Conservation (phyloP, 2,329 filamentous ascomycete species). For the Aspergillus sp. region DNA sequence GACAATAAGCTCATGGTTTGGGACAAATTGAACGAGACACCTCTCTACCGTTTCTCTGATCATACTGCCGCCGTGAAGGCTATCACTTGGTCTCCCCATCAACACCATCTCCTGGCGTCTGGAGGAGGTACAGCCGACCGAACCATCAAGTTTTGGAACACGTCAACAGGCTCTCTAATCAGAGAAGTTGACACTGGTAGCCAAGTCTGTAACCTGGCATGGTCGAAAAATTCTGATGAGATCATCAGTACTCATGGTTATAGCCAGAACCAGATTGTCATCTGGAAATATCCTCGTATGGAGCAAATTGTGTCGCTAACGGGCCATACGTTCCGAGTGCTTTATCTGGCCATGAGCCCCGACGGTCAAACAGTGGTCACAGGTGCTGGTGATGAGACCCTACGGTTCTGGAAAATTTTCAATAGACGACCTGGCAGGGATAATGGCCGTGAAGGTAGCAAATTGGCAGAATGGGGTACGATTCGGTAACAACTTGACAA, state of each 20-base stretch:
- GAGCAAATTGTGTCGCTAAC: conserved; percentile 93
- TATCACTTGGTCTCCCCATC: conserved; percentile 96
- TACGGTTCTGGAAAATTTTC: conserved; percentile 97
- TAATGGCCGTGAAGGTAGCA: conserved; percentile 65
- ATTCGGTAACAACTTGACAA: conserved; percentile 58
- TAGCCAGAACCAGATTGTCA: conserved; percentile 96
- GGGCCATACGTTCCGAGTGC: conserved; percentile 91
- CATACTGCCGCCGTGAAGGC: conserved; percentile 97
- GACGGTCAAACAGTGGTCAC: conserved; percentile 93
- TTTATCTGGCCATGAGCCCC: conserved; percentile 96
- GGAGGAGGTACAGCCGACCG: conserved; percentile 94
- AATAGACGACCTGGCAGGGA: conserved; percentile 72
- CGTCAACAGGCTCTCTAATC: conserved; percentile 73
- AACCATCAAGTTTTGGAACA: conserved; percentile 98
- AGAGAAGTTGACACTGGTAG: conserved; percentile 95
- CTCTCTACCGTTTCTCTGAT: conserved; percentile 89
- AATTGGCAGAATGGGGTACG: conserved; percentile 76
- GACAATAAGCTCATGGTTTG: conserved; percentile 99
- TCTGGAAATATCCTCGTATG: conserved; percentile 99
- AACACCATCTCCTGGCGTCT: conserved; percentile 88
- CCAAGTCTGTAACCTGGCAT: conserved; percentile 97
- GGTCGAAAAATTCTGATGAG: conserved; percentile 97
- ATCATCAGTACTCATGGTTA: conserved; percentile 97
- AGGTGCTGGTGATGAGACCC: conserved; percentile 91
- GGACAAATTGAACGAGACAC: conserved; percentile 92